Base-by-base conservation (phyloP, 768 basidiomycete genomes). In the Trametes coccinea region DNA sequence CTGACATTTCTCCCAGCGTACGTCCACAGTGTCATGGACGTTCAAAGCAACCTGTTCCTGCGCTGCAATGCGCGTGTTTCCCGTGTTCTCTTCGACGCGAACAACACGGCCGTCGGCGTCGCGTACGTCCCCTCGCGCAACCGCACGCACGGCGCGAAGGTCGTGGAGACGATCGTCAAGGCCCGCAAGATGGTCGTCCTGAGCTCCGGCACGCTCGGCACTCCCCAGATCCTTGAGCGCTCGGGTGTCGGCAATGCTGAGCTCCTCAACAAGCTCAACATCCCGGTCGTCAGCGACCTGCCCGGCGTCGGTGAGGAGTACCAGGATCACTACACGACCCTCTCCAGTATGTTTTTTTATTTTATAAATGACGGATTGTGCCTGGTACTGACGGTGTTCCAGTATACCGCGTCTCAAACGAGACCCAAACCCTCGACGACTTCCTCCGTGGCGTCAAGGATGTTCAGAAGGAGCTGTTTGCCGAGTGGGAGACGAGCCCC, bases 291-390 rank as follows among this genome's bases (percentile, higher is more conserved):
- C 64, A 85, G 84, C 64, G 86, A 89, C 67, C 80, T 89, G 59
- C 86, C 87, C 6, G 87, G 88, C 49, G 87, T 89, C 57, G 87
- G 86, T 47, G 85, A 88, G 71, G 74, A 89, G 71, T 89, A 89
- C 72, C 87, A 88, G 71, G 87, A 88, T 67, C 87, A 89, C 68
- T 89, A 88, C 71, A 88, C 87, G 10, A 89, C 86, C 0, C 78
- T 88, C 34, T 83, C 84, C 1, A 72, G 86, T 86, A 65, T 56
- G 82, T 71, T 10, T 30, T 17, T 11, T 1, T 40, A 47, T 10
- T 10, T 37, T n/a, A 11, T 1, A 1, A 2, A 7, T 29, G 3
- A 17, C 8, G 10, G 14, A 14, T 31, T 27, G n/a, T 3, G 17
- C 34, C n/a, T 58, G 34, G 55, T 70, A 69, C 27, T 43, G 41